Evolutionary conservation across 306 rosid species (phyloP).

Genomic region (Vigna angularis): DNA sequence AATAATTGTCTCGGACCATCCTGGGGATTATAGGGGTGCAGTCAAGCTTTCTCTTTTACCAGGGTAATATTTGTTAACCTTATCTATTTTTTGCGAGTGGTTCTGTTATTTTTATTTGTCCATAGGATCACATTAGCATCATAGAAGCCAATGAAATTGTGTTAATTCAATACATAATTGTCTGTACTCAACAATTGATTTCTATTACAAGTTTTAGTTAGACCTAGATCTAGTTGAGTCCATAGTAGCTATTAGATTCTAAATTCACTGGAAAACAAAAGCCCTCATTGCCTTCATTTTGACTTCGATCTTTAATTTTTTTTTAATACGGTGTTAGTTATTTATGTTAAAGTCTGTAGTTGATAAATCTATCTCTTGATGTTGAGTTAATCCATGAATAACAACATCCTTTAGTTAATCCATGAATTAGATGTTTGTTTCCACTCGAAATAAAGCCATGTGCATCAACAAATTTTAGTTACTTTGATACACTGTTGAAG

Average conservation of each 20-base stretch:
- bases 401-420: not conserved
- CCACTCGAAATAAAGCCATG: not conserved
- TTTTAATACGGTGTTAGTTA: not conserved
- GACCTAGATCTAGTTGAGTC: constrained; percentile 3
- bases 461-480: not conserved
- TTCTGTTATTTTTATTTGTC: not conserved
- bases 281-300: not conserved
- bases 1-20: constrained; percentile 57
- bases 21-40: constrained; percentile 77
- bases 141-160: not conserved
- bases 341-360: constrained; percentile 5
- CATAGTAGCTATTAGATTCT: not conserved
- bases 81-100: not conserved
- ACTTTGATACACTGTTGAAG: not conserved
- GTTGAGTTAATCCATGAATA: constrained; percentile 1
- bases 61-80: constrained; percentile 59
- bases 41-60: constrained; percentile 70
- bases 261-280: not conserved
- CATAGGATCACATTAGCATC: not conserved
- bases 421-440: not conserved
- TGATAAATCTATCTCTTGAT: constrained; percentile 3
- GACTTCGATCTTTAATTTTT: not conserved
- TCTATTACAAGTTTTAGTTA: not conserved
- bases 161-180: not conserved
- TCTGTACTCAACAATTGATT: not conserved